Evolutionary conservation across 2,329 filamentous ascomycete genomes (phyloP).

Genomic region (Tolypocladium album): DNA sequence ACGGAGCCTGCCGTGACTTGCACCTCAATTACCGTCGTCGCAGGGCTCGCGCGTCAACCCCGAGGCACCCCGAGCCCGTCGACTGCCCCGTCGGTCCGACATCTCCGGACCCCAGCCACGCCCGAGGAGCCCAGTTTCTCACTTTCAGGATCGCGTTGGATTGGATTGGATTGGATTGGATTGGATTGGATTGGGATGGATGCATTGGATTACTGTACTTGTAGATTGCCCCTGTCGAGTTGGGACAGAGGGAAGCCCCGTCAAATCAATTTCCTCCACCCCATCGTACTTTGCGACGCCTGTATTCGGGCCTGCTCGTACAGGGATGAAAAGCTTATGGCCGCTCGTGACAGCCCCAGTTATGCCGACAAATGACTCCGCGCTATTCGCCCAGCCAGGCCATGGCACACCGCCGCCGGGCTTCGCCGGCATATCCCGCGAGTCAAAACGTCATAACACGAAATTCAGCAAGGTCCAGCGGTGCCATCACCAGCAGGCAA

Average conservation of each 20-base stretch:
- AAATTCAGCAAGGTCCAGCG: no score
- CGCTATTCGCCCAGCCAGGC: neutral
- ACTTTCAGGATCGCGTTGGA: no score
- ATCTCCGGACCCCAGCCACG: neutral
- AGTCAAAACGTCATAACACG: neutral
- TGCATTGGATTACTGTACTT: no score
- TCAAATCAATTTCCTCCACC: neutral
- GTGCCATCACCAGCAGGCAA: neutral
- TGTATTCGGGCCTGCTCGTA: neutral
- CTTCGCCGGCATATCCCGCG: neutral
- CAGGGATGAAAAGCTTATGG: neutral
- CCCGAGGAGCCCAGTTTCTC: neutral
- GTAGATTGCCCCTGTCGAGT: neutral
- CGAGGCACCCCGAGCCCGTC: neutral
- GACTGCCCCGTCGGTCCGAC: neutral
- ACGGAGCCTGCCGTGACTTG: neutral
- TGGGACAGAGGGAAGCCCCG: neutral
- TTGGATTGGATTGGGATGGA: neutral
- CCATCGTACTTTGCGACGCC: neutral
- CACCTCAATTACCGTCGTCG: neutral
- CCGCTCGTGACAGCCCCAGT: neutral
- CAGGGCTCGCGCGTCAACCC: neutral
- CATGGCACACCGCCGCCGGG: neutral
- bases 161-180: neutral
- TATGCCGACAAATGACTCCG: neutral